phyloP scores from a whole-genome alignment of 2,329 filamentous ascomycete genomes.

The Aspergillus pseudoviridinutans region DNA sequence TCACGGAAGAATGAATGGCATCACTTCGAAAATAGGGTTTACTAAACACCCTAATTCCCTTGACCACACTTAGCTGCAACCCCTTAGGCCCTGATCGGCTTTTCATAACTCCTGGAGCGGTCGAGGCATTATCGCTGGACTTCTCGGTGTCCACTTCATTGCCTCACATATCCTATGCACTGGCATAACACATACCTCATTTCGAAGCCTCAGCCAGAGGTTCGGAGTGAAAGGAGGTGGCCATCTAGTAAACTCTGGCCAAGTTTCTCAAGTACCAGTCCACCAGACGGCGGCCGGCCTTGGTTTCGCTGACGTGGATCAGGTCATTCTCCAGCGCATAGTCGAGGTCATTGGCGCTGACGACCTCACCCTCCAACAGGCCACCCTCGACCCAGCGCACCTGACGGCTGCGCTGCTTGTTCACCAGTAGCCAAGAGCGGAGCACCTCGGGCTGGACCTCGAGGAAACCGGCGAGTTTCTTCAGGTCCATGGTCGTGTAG shows the following conservation, averaged over 20 bases:
- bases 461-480: slow-evolving; percentile 95
- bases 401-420: slow-evolving; percentile 98
- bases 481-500: slow-evolving; percentile 98
- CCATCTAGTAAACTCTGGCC: slow-evolving; percentile 77
- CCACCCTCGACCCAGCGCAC: slow-evolving; percentile 89
- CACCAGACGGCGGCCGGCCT: slow-evolving; percentile 93
- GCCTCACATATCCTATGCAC: background rate
- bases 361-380: slow-evolving; percentile 84
- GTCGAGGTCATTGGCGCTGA: slow-evolving; percentile 92
- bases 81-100: background rate
- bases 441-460: slow-evolving; percentile 96
- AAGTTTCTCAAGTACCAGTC: slow-evolving; percentile 99
- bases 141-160: background rate
- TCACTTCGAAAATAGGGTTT: background rate
- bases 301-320: slow-evolving; percentile 98
- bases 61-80: background rate
- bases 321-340: slow-evolving; percentile 95
- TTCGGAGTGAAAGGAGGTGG: slow-evolving; percentile 8
- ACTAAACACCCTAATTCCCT: background rate
- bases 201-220: slow-evolving; percentile 1
- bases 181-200: slow-evolving; percentile 6
- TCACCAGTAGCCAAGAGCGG: slow-evolving; percentile 87
- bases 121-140: slow-evolving; percentile 1
- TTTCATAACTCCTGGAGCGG: background rate
- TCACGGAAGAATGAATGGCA: background rate